Evolutionary conservation across 176 grass and related monocot genomes (phyloP).

Genomic region (Musa troglodytarum): DNA sequence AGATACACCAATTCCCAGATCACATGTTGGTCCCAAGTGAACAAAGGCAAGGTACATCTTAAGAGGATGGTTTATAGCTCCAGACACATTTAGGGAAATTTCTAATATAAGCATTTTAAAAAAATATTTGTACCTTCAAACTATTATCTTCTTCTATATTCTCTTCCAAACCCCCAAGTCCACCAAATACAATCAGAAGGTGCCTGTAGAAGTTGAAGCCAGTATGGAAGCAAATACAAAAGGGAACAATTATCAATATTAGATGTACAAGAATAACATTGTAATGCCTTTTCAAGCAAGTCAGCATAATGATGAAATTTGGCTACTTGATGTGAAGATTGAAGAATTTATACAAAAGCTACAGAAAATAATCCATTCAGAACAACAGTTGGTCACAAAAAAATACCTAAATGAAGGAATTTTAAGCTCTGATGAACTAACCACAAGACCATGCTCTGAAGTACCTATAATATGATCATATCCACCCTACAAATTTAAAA

Average conservation of each 20-base stretch:
- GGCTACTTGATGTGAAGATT: background rate
- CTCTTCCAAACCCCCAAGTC: slow-evolving; percentile 90
- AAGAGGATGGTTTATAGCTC: no score
- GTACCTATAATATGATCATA: slow-evolving; percentile 96
- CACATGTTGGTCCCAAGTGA: no score
- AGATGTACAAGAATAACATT: no score
- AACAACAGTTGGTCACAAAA: background rate
- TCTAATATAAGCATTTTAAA: no score
- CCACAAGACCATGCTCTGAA: slow-evolving; percentile 75
- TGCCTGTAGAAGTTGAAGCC: slow-evolving; percentile 40
- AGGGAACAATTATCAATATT: background rate
- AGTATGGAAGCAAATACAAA: background rate
- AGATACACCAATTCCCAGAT: no score
- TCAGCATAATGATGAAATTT: no score
- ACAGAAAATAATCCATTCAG: background rate
- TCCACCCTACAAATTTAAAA: slow-evolving; percentile 46
- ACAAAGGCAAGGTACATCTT: no score
- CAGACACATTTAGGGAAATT: no score
- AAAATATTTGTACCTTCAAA: slow-evolving; percentile 54
- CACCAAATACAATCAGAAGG: slow-evolving; percentile 84
- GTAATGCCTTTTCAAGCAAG: no score
- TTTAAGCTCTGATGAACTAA: slow-evolving; percentile 80
- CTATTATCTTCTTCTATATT: slow-evolving; percentile 86
- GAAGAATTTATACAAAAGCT: background rate
- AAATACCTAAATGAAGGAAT: slow-evolving; percentile 69